phyloP scores from a whole-genome alignment of 306 rosid genomes.

The Rosa lucieae region DNA sequence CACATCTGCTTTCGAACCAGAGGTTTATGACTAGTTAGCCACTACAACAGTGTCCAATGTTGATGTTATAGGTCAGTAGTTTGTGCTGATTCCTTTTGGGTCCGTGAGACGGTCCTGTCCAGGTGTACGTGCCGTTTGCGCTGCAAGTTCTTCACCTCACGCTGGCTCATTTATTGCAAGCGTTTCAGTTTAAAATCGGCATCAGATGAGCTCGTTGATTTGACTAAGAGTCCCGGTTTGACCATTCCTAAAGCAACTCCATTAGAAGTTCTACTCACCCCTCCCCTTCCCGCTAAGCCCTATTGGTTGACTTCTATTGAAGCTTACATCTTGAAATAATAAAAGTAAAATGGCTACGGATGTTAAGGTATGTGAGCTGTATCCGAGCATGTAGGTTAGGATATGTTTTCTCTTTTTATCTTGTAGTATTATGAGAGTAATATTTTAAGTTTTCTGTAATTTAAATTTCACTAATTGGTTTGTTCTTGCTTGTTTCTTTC shows the following conservation, averaged over 20 bases:
- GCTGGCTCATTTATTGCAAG: slow-evolving; percentile 51
- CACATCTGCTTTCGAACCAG: slow-evolving; percentile 37
- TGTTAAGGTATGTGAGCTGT: too few species aligned
- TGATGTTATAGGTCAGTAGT: slow-evolving; percentile 49
- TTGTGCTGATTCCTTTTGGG: slow-evolving; percentile 55
- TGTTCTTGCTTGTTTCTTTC: too few species aligned
- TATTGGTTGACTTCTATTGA: slow-evolving; percentile 16
- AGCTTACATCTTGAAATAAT: not conserved
- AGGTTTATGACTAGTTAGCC: slow-evolving; percentile 37
- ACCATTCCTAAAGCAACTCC: slow-evolving; percentile 54
- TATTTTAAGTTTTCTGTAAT: too few species aligned
- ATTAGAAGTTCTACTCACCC: slow-evolving; percentile 44
- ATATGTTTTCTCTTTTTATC: too few species aligned
- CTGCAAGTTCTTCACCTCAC: slow-evolving; percentile 43
- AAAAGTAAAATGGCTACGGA: not conserved
- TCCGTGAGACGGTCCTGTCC: slow-evolving; percentile 55
- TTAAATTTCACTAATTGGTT: too few species aligned
- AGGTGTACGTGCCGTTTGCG: slow-evolving; percentile 41
- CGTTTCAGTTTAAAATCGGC: slow-evolving; percentile 43
- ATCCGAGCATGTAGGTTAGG: too few species aligned
- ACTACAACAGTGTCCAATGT: slow-evolving; percentile 3
- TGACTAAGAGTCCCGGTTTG: slow-evolving; percentile 52
- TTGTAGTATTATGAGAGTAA: too few species aligned
- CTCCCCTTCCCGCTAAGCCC: slow-evolving; percentile 41
- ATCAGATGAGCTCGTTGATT: slow-evolving; percentile 30